Percentiles rank a stretch among this genome's conserved stretches.
Evolutionary conservation across 805 yeast genomes (phyloP).

Genomic region (Starmerella stigmatis): DNA sequence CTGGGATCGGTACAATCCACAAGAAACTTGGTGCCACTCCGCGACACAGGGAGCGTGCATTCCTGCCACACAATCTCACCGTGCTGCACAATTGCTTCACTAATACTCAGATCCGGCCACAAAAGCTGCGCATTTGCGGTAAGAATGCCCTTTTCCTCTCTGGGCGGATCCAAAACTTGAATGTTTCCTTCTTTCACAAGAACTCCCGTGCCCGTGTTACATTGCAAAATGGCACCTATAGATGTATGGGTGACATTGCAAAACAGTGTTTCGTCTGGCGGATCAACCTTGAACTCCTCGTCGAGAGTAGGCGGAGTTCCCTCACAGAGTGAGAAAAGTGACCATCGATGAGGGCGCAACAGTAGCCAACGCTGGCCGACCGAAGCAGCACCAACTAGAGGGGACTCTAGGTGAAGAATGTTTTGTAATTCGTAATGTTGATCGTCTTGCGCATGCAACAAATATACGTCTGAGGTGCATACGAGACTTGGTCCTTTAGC

Average conservation of each 20-base stretch:
- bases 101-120: background rate
- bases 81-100: background rate
- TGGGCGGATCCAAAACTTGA: conserved; percentile 10
- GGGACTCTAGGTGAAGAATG: background rate
- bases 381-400: conserved; percentile 1
- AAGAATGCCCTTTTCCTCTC: background rate
- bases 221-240: conserved; percentile 5
- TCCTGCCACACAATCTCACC: conserved; percentile 9
- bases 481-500: conserved; percentile 6
- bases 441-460: background rate
- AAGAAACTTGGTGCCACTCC: background rate
- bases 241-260: background rate
- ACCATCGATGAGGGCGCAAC: conserved; percentile 7
- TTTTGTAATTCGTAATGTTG: background rate
- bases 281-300: conserved; percentile 12
- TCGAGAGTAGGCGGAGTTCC: background rate
- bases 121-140: background rate
- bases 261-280: conserved; percentile 7
- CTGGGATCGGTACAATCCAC: conserved; percentile 6
- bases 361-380: background rate
- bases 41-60: background rate
- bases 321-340: background rate
- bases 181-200: conserved; percentile 13
- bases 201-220: conserved; percentile 1
- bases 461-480: conserved; percentile 9